Conservation (phyloP, 305 asterid species). For the Monarda citriodora region DNA sequence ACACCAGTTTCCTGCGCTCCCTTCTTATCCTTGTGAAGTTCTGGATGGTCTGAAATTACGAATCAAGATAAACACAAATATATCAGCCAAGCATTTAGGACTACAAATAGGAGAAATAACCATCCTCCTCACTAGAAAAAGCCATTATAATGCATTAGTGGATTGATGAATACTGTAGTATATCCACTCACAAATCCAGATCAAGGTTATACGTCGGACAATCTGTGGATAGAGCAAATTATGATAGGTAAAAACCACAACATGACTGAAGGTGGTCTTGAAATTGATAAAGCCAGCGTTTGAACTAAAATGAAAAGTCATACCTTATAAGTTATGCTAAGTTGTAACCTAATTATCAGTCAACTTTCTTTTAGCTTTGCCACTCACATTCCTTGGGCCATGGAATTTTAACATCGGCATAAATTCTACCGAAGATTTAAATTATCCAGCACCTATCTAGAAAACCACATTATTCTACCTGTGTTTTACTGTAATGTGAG, state of each 20-base stretch:
- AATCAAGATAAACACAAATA: slow-evolving; percentile 11
- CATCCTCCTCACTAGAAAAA: slow-evolving; percentile 1
- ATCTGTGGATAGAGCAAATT: no score
- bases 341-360: neutral
- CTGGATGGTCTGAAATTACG: slow-evolving; percentile 70
- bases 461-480: neutral
- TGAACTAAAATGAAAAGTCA: no score
- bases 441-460: slow-evolving; percentile 1
- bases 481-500: neutral
- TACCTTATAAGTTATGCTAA: no score
- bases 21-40: slow-evolving; percentile 60
- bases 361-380: neutral
- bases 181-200: neutral
- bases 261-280: no score
- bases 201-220: neutral
- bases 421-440: neutral
- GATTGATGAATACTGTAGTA: neutral
- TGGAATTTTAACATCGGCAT: neutral
- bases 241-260: no score
- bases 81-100: slow-evolving; percentile 17
- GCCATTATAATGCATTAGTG: neutral
- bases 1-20: slow-evolving; percentile 32
- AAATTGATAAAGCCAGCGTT: no score
- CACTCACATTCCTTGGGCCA: neutral
- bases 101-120: neutral